Evolutionary conservation across 1,284 basidiomycete genomes (phyloP), one percentile per base, ranked within the genome.

Genomic region (Quambalaria eucalypti): DNA sequence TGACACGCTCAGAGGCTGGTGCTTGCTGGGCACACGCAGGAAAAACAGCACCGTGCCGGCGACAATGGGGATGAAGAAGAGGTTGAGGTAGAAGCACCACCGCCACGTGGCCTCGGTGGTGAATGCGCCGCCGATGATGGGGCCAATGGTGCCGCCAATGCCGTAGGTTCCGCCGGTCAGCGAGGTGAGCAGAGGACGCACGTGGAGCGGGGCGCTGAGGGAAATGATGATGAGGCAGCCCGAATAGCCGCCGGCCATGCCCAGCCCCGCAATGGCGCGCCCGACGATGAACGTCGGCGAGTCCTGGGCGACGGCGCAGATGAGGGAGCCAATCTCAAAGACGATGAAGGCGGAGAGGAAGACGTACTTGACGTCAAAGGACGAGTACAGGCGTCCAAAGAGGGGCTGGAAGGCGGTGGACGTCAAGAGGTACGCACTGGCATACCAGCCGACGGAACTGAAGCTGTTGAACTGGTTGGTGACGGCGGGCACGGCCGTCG

Each of bases 81-180:
- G 60, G 46, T 68, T 64, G 48, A 65, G 51, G 36, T 42, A 68
- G 49, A 71, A 72, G 55, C 69, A 69, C 69, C 69, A 72, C 19
- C 69, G 55, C 69, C 69, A 71, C 1, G 56, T 63, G 3, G 66
- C 69, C 47, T 55, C 25, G 19, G 55, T 52, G 7, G 66, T 69
- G 23, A 69, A 59, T 3, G 62, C 67, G 10, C 68, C 65, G 2
- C 58, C 64, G 21, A 63, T 55, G 30, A 66, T 46, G 10, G 63
- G 61, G 4, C 59, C 64, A 33, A 62, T 55, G 29, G 55, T 53
- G 0, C 57, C 60, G 9, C 68, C 68, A 16, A 65, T 28, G 4
- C 64, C 64, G 51, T 69, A 68, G 23, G 54, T 46, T 6, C 50
- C 66, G 4, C 67, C 66, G 2, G 65, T 53, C 1, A 54, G 12